Conservation (phyloP, 129 eudicot genomes). For the Smallanthus sonchifolius region DNA sequence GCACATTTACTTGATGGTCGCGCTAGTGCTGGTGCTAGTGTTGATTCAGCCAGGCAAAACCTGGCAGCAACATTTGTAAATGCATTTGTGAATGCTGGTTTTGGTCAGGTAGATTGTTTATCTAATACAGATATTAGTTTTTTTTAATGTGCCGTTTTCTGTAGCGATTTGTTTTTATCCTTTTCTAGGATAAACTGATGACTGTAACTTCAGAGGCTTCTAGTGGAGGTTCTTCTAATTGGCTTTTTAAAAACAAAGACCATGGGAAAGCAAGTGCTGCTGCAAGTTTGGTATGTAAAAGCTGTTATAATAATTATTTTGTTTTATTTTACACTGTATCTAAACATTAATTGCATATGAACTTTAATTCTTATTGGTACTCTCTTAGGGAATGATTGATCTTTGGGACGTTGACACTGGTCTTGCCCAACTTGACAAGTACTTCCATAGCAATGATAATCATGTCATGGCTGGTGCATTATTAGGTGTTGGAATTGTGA, state of each 20-base stretch:
- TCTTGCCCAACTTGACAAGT: constrained; percentile 95
- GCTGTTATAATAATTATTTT: not conserved
- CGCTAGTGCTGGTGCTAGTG: constrained; percentile 87
- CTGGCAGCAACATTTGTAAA: constrained; percentile 97
- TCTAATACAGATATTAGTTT: not conserved
- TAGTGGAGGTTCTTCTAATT: constrained; percentile 72
- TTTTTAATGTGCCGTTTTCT: not conserved
- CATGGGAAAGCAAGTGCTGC: constrained; percentile 99
- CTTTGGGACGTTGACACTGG: constrained; percentile 99
- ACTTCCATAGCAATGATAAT: constrained; percentile 83
- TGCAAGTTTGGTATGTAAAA: constrained; percentile 87
- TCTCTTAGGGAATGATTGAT: constrained; percentile 76
- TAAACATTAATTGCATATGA: not conserved
- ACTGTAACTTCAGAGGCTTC: constrained; percentile 76
- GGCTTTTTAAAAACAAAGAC: constrained; percentile 98
- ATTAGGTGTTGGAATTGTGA: constrained; percentile 92
- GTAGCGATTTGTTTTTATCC: not conserved
- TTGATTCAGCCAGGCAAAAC: constrained; percentile 97
- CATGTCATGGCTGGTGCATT: constrained; percentile 92
- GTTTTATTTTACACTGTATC: not conserved
- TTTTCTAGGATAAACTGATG: constrained; percentile 87
- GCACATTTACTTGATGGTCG: constrained; percentile 98
- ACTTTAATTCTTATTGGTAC: not conserved
- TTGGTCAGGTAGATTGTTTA: constrained; percentile 67
- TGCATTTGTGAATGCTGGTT: constrained; percentile 99